These are phyloP conservation scores for Hemileccinum rubropunctum DNA, from an alignment of 768 basidiomycete species.

Conservation along the genomic window DNA sequence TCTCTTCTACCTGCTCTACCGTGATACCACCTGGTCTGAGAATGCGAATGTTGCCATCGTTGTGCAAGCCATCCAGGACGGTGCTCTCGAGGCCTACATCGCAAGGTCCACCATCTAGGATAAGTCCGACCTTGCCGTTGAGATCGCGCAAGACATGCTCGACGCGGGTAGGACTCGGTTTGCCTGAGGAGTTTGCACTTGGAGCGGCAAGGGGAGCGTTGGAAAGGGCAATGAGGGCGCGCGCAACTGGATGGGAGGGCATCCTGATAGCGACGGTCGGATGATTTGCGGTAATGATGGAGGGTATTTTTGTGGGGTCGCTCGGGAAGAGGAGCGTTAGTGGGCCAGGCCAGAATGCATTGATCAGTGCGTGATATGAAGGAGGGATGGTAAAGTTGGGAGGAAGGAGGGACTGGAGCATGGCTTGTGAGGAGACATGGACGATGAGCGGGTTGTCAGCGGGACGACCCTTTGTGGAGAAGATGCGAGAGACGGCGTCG, in stretches of 20 bases:
- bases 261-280: slow-evolving; percentile 87
- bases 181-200: slow-evolving; percentile 91
- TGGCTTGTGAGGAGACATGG: slow-evolving; percentile 81
- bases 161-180: slow-evolving; percentile 90
- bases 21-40: slow-evolving; percentile 91
- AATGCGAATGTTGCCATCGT: slow-evolving; percentile 74
- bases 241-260: slow-evolving; percentile 91
- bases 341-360: slow-evolving; percentile 92
- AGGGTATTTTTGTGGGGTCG: slow-evolving; percentile 56
- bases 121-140: slow-evolving; percentile 65
- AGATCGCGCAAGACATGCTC: slow-evolving; percentile 83
- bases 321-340: slow-evolving; percentile 89
- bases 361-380: slow-evolving; percentile 72
- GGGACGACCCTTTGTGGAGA: slow-evolving; percentile 86
- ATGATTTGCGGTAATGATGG: slow-evolving; percentile 77
- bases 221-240: slow-evolving; percentile 77
- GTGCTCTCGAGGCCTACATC: slow-evolving; percentile 93
- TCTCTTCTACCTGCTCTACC: slow-evolving; percentile 77
- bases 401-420: slow-evolving; percentile 80
- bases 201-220: slow-evolving; percentile 87
- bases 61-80: slow-evolving; percentile 83
- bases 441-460: slow-evolving; percentile 97
- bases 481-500: slow-evolving; percentile 70
- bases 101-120: slow-evolving; percentile 92
- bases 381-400: slow-evolving; percentile 54